These are phyloP conservation scores for Melampsora abietis-canadensis DNA, from an alignment of 1,284 basidiomycete species.

Conservation along the genomic window DNA sequence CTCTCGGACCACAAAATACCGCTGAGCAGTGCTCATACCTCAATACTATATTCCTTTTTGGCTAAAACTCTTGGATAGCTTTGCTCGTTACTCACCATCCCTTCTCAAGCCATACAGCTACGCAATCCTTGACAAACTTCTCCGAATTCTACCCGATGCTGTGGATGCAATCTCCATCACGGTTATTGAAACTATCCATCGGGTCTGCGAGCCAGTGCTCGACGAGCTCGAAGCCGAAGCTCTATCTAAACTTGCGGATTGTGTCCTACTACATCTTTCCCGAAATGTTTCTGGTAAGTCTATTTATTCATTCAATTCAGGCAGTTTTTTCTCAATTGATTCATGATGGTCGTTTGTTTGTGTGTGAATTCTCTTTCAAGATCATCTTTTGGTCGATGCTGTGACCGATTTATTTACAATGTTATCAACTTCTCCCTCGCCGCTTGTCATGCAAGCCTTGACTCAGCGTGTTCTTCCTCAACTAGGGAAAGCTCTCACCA, in stretches of 20 bases:
- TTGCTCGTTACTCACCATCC: slow-evolving; percentile 3
- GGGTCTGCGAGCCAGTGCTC: neutral
- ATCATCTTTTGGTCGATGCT: slow-evolving; percentile 4
- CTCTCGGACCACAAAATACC: neutral
- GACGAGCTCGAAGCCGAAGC: slow-evolving; percentile 3
- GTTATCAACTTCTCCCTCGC: slow-evolving; percentile 1
- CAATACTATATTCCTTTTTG: neutral
- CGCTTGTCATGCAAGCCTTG: neutral
- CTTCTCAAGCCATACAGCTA: slow-evolving; percentile 1
- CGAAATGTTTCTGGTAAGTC: neutral
- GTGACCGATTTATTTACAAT: slow-evolving; percentile 1
- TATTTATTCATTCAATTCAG: too few relatives aligned
- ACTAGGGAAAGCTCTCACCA: neutral
- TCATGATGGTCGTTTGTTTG: too few relatives aligned
- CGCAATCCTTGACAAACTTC: slow-evolving; percentile 2
- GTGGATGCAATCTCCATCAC: slow-evolving; percentile 9
- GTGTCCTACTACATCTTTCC: slow-evolving; percentile 1
- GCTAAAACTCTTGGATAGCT: neutral
- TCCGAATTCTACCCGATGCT: slow-evolving; percentile 6
- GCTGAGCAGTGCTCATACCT: neutral
- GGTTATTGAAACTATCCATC: slow-evolving; percentile 5
- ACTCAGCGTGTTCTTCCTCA: neutral
- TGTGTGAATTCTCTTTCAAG: neutral
- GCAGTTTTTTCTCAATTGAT: too few relatives aligned
- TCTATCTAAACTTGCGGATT: neutral